phyloP scores from a whole-genome alignment of 2,329 filamentous ascomycete species.

The Dactylellina leptospora region DNA sequence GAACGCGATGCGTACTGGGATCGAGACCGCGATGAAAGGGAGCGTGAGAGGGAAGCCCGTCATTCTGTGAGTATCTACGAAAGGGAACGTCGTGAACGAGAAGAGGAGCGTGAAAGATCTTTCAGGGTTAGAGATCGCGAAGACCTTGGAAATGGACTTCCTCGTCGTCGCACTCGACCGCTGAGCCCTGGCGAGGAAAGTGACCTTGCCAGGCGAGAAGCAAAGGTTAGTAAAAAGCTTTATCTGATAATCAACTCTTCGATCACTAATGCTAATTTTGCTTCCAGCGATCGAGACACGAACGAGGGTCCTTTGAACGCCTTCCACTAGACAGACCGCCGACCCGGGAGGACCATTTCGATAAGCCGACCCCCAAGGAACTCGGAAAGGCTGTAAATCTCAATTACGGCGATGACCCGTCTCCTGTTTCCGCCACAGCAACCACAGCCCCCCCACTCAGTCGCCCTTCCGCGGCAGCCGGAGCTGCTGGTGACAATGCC shows the following conservation, averaged over 20 bases:
- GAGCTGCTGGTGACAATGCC: constrained; percentile 30
- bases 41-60: constrained; percentile 62
- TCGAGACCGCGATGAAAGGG: constrained; percentile 59
- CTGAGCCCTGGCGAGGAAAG: constrained; percentile 81
- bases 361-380: constrained; percentile 52
- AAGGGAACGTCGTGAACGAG: constrained; percentile 83
- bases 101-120: constrained; percentile 86
- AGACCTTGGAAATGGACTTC: constrained; percentile 81
- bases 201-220: constrained; percentile 74
- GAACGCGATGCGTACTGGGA: constrained; percentile 57
- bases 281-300: constrained; percentile 47
- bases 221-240: constrained; percentile 67
- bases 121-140: constrained; percentile 83
- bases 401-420: constrained; percentile 50
- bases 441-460: constrained; percentile 8
- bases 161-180: constrained; percentile 66
- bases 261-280: neutral
- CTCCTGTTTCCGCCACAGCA: constrained; percentile 15
- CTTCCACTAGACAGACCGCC: constrained; percentile 49
- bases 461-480: constrained; percentile 3
- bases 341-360: constrained; percentile 49
- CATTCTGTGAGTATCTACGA: constrained; percentile 76
- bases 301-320: constrained; percentile 51
- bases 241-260: neutral
- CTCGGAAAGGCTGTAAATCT: constrained; percentile 53